Evolutionary conservation across 495 filamentous ascomycete genomes (phyloP).

Genomic region (Neurospora sp.): DNA sequence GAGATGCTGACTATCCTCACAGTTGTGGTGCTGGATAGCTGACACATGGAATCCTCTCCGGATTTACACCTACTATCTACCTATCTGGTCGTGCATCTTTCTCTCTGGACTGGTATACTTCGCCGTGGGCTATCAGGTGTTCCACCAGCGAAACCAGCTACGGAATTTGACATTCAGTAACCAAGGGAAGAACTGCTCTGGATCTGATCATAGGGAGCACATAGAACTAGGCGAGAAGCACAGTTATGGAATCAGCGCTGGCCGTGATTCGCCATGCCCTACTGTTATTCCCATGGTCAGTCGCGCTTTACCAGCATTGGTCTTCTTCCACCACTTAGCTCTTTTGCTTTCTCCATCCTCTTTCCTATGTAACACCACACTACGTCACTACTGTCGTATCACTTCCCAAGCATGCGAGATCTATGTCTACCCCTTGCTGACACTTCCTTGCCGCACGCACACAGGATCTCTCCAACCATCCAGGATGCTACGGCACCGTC

Average conservation of each 20-base stretch:
- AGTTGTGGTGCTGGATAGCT: slow-evolving; percentile 83
- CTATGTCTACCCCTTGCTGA: neutral
- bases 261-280: neutral
- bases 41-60: slow-evolving; percentile 58
- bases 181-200: slow-evolving; percentile 17
- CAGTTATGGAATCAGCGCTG: neutral
- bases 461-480: slow-evolving; percentile 2
- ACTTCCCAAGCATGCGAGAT: neutral
- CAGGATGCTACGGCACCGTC: slow-evolving; percentile 20
- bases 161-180: slow-evolving; percentile 37
- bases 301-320: neutral
- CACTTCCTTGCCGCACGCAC: neutral
- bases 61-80: slow-evolving; percentile 69
- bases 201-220: slow-evolving; percentile 9
- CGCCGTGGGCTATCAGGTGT: slow-evolving; percentile 60
- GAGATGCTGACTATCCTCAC: neutral
- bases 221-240: neutral
- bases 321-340: neutral
- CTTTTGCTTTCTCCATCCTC: neutral
- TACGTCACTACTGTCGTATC: neutral
- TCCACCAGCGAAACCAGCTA: slow-evolving; percentile 45
- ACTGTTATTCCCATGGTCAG: neutral
- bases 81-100: slow-evolving; percentile 72
- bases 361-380: neutral
- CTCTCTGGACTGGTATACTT: slow-evolving; percentile 63